These are phyloP conservation scores for Salix suchowensis DNA, from an alignment of 345 rosid species.

Conservation along the genomic window DNA sequence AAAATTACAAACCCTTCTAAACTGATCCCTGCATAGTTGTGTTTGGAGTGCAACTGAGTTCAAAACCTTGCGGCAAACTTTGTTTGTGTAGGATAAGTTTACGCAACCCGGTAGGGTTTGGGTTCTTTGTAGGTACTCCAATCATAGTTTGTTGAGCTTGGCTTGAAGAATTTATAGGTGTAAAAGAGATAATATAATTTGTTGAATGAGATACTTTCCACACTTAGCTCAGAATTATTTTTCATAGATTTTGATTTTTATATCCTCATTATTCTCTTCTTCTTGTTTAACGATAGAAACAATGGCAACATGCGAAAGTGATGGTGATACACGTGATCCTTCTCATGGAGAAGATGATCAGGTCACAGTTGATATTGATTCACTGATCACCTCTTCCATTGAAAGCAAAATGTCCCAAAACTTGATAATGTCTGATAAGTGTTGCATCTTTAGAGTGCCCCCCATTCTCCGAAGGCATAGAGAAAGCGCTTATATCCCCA, in stretches of 20 bases:
- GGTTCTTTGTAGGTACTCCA: neutral
- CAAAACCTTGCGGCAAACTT: too few relatives aligned
- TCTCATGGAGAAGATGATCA: neutral
- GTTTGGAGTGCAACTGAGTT: too few relatives aligned
- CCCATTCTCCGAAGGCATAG: conserved; percentile 20
- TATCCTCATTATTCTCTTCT: conserved; percentile 1
- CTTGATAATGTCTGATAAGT: neutral
- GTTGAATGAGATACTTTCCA: neutral
- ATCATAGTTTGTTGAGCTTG: neutral
- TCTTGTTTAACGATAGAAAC: neutral
- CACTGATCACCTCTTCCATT: conserved; percentile 8
- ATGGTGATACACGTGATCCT: neutral
- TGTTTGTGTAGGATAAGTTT: too few relatives aligned
- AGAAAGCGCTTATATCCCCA: conserved; percentile 17
- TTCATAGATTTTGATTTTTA: neutral
- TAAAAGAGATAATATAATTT: neutral
- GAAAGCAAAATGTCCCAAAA: neutral
- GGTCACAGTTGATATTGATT: neutral
- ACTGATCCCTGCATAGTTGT: too few relatives aligned
- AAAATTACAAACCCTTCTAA: too few relatives aligned
- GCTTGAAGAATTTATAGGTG: neutral
- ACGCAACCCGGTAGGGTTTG: neutral
- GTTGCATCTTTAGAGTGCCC: conserved; percentile 25
- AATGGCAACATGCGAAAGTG: neutral
- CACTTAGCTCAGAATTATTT: neutral